Conservation (phyloP, 345 rosid species). For the Hibiscus syriacus region DNA sequence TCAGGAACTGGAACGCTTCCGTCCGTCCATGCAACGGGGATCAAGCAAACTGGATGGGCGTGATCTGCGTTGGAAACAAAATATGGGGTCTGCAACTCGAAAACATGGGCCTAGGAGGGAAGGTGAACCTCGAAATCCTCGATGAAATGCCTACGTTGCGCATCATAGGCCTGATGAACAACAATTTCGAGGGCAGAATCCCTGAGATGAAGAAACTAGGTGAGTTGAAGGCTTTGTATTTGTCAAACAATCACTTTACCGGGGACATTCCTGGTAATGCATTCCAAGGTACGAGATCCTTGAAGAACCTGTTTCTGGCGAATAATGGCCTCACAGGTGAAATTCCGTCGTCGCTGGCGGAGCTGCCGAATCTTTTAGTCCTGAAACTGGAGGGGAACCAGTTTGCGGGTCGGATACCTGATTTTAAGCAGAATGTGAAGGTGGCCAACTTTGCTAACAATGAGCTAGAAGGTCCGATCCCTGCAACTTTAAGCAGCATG, state of each 20-base stretch:
- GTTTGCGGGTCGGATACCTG: slow-evolving; percentile 50
- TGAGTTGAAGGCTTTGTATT: slow-evolving; percentile 47
- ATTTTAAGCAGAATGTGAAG: slow-evolving; percentile 36
- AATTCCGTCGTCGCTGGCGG: slow-evolving; percentile 45
- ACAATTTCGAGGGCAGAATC: slow-evolving; percentile 41
- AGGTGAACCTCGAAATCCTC: slow-evolving; percentile 37
- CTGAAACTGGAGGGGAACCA: slow-evolving; percentile 59
- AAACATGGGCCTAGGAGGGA: slow-evolving; percentile 41
- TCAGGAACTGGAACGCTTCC: slow-evolving; percentile 37
- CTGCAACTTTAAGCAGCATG: slow-evolving; percentile 36
- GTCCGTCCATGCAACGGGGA: slow-evolving; percentile 33
- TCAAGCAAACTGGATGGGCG: slow-evolving; percentile 48
- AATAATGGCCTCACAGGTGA: slow-evolving; percentile 47
- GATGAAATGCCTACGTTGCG: slow-evolving; percentile 31
- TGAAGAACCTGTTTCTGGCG: slow-evolving; percentile 55
- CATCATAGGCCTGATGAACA: slow-evolving; percentile 65
- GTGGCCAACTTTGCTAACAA: slow-evolving; percentile 47
- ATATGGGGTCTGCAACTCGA: slow-evolving; percentile 71
- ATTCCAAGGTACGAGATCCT: slow-evolving; percentile 43
- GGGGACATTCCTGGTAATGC: slow-evolving; percentile 53
- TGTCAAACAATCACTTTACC: slow-evolving; percentile 52
- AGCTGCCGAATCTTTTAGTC: slow-evolving; percentile 42
- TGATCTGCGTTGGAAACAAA: slow-evolving; percentile 34
- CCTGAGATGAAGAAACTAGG: slow-evolving; percentile 45
- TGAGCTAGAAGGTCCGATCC: slow-evolving; percentile 65